Percentiles rank a stretch among this genome's conserved stretches.
phyloP scores from a whole-genome alignment of 2,329 filamentous ascomycete genomes.

The Furcasterigmium furcatum region DNA sequence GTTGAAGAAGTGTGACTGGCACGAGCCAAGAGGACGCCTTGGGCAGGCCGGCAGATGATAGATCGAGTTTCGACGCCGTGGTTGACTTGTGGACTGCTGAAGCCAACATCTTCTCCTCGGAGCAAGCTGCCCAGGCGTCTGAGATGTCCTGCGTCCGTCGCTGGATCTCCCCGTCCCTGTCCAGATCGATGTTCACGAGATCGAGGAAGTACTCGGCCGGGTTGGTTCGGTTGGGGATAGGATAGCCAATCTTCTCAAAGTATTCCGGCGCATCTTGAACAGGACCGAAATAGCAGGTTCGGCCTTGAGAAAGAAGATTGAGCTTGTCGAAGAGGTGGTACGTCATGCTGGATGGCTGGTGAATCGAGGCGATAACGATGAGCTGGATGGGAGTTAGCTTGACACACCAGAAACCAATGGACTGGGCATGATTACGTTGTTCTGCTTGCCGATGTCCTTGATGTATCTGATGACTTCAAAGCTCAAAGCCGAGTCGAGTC shows the following conservation, averaged over 20 bases:
- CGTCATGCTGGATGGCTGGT: conserved; percentile 78
- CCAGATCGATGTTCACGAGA: conserved; percentile 75
- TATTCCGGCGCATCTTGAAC: conserved; percentile 56
- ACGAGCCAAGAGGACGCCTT: conserved; percentile 46
- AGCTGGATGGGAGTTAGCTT: conserved; percentile 39
- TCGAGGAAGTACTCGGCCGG: conserved; percentile 80
- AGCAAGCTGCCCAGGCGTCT: conserved; percentile 18
- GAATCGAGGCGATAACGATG: conserved; percentile 78
- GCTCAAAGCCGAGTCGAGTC: conserved; percentile 74
- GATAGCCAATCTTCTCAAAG: conserved; percentile 57
- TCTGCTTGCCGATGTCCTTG: conserved; percentile 59
- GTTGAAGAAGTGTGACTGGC: conserved; percentile 66
- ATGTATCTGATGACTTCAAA: conserved; percentile 76
- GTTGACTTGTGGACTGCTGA: background rate
- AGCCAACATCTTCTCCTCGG: conserved; percentile 7
- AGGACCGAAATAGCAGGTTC: conserved; percentile 70
- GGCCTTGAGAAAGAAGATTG: conserved; percentile 67
- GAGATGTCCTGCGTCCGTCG: conserved; percentile 18
- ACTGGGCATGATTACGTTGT: conserved; percentile 52
- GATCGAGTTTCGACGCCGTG: conserved; percentile 1
- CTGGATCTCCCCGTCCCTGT: conserved; percentile 35
- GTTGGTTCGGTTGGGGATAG: conserved; percentile 69
- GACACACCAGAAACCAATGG: background rate
- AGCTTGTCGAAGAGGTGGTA: conserved; percentile 81
- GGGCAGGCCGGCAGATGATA: conserved; percentile 16